Evolutionary conservation across 257 asterid species (phyloP).

Genomic region (Capsicum pubescens): DNA sequence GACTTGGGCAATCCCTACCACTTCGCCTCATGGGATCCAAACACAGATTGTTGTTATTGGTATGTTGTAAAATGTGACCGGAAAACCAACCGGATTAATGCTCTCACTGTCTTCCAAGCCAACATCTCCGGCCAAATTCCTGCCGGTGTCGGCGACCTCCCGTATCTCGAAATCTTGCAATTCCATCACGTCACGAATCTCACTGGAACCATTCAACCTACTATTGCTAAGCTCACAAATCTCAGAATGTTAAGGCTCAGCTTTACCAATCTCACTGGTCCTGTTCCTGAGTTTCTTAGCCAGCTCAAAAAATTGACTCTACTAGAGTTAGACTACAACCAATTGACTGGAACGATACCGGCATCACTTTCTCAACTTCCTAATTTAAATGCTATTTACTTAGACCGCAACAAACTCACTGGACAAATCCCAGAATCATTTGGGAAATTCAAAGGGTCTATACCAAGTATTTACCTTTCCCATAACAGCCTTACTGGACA

Average conservation of each 20-base stretch:
- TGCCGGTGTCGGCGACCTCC: conserved; percentile 49
- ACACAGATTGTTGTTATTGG: conserved; percentile 67
- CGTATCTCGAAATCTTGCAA: conserved; percentile 32
- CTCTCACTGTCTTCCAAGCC: conserved; percentile 37
- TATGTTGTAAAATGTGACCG: conserved; percentile 45
- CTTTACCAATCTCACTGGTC: conserved; percentile 57
- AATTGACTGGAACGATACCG: conserved; percentile 56
- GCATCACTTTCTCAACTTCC: conserved; percentile 43
- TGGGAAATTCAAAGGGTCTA: conserved; percentile 36
- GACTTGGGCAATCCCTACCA: conserved; percentile 54
- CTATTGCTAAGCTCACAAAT: conserved; percentile 47
- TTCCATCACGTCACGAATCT: conserved; percentile 15
- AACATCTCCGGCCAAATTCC: conserved; percentile 62
- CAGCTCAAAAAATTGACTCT: conserved; percentile 44
- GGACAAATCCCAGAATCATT: conserved; percentile 67
- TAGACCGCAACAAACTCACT: conserved; percentile 60
- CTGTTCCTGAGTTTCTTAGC: conserved; percentile 49
- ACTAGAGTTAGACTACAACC: conserved; percentile 56
- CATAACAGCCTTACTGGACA: conserved; percentile 50
- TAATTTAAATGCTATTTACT: conserved; percentile 36
- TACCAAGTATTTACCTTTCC: conserved; percentile 43
- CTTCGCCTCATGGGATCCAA: conserved; percentile 58
- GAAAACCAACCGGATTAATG: conserved; percentile 50
- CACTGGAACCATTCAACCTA: conserved; percentile 37
- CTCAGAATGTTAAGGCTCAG: conserved; percentile 46